Conservation (phyloP, 2,329 filamentous ascomycete species). For the Penicillium frequentans region DNA sequence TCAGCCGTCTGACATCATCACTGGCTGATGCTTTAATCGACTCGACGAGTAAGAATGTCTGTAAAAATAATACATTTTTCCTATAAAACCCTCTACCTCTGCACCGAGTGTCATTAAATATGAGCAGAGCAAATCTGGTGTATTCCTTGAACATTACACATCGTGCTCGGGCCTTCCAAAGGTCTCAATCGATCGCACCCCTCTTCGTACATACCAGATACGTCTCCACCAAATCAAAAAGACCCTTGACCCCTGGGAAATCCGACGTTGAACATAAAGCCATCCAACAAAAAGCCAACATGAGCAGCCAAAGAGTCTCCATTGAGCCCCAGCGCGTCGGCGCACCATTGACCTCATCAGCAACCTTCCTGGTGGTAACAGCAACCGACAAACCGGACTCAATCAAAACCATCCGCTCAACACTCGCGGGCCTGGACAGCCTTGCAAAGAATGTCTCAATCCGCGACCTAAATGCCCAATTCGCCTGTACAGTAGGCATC, state of each 20-base stretch:
- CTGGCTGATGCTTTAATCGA: neutral
- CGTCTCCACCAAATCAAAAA: neutral
- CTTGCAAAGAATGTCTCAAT: slow-evolving; percentile 56
- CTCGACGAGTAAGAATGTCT: neutral
- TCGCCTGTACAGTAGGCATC: slow-evolving; percentile 57
- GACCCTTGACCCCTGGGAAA: neutral
- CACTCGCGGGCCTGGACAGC: slow-evolving; percentile 46
- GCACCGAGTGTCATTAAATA: neutral
- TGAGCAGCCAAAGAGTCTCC: slow-evolving; percentile 23
- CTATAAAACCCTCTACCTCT: neutral
- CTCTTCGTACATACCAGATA: neutral
- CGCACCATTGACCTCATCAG: slow-evolving; percentile 53
- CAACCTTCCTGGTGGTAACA: slow-evolving; percentile 56
- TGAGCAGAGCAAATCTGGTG: neutral
- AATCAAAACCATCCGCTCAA: slow-evolving; percentile 44
- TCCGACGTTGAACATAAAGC: neutral
- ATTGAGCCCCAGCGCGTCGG: slow-evolving; percentile 50
- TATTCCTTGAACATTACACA: neutral
- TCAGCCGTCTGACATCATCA: neutral
- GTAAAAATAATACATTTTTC: too few species aligned
- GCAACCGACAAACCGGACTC: slow-evolving; percentile 38
- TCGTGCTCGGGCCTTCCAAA: neutral
- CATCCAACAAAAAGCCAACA: slow-evolving; percentile 4
- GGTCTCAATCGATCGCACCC: neutral
- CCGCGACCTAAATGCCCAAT: slow-evolving; percentile 47